Evolutionary conservation across 2,329 filamentous ascomycete species (phyloP).

Genomic region (Laburnicola sp.): DNA sequence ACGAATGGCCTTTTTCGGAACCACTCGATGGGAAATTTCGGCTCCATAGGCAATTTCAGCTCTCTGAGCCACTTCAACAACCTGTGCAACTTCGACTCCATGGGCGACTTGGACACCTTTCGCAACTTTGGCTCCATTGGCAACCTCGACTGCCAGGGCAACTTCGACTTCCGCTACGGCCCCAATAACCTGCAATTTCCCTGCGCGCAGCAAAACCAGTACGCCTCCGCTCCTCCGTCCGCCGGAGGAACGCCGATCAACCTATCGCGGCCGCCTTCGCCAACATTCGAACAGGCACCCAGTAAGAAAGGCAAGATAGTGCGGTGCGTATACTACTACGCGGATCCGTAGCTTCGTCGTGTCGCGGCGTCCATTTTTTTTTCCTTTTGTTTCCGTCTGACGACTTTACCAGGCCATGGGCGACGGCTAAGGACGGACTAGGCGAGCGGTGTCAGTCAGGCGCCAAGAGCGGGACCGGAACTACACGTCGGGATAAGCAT

Average conservation of each 20-base stretch:
- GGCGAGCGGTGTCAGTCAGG: neutral
- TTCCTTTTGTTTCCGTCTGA: neutral
- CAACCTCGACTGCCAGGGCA: neutral
- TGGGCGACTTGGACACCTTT: slow-evolving; percentile 24
- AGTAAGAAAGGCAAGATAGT: slow-evolving; percentile 27
- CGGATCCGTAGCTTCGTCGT: slow-evolving; percentile 8
- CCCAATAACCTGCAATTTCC: neutral
- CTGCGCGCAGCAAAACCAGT: slow-evolving; percentile 25
- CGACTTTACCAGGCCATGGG: neutral
- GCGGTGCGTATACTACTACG: slow-evolving; percentile 17
- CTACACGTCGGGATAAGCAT: neutral
- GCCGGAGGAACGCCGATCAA: slow-evolving; percentile 18
- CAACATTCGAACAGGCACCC: slow-evolving; percentile 33
- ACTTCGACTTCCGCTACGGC: slow-evolving; percentile 18
- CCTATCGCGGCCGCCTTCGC: slow-evolving; percentile 31
- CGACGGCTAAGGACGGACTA: neutral
- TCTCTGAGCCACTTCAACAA: slow-evolving; percentile 1
- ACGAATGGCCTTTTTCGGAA: slow-evolving; percentile 24
- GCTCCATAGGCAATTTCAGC: slow-evolving; percentile 32
- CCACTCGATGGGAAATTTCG: slow-evolving; percentile 3
- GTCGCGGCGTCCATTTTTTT: neutral
- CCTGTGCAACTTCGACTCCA: slow-evolving; percentile 17
- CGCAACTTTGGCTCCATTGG: neutral
- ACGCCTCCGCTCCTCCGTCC: slow-evolving; percentile 34
- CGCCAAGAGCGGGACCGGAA: neutral